Base-by-base conservation (phyloP, 1,284 basidiomycete genomes). In the Amylostereum areolatum region DNA sequence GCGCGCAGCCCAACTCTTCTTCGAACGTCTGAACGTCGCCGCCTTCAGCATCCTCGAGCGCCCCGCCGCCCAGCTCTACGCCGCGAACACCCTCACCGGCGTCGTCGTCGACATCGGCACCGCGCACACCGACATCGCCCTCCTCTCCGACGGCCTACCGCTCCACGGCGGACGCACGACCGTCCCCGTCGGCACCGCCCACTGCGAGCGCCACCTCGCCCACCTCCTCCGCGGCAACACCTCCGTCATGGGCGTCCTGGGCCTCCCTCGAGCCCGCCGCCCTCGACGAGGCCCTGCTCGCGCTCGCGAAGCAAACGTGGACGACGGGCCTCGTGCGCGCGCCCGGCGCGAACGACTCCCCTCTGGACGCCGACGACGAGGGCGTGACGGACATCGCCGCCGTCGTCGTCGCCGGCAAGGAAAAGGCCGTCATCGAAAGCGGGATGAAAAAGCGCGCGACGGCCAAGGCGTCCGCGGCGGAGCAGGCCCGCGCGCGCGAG, bases 21-120 rank as follows among this genome's bases (percentile, higher is more conserved):
- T 98, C 62, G 95, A 98, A 64, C 81, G 85, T n/a, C 91, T 97
- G 77, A 97, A 97, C 63, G 84, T 88, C 40, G 89, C 96, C 3
- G 89, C 84, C 29, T 82, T 97, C 55, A 81, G 82, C 40, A 74
- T 97, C 56, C 74, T 96, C 39, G 89, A 96, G 54, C 83, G 91
- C 2, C 86, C 95, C 4, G 80, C 96, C 60, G 81, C 89, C 3
- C 86, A 91, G 53, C 74, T 93, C 49, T 97, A 88, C 66, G 85
- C 91, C 24, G 82, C 83, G n/a, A 88, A 87, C 56, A 75, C 77
- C 33, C 76, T 91, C 52, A 85, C 74, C 47, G 94, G 92, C 32
- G 69, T 96, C 45, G 81, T 95, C 30, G 76, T 98, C 46, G 94
- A 97, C 66, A 80, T 98, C 54, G 91, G 88, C 41, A 75, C 81